Evolutionary conservation across 805 yeast genomes (phyloP).

Genomic region (Wickerhamomyces tratensis): DNA sequence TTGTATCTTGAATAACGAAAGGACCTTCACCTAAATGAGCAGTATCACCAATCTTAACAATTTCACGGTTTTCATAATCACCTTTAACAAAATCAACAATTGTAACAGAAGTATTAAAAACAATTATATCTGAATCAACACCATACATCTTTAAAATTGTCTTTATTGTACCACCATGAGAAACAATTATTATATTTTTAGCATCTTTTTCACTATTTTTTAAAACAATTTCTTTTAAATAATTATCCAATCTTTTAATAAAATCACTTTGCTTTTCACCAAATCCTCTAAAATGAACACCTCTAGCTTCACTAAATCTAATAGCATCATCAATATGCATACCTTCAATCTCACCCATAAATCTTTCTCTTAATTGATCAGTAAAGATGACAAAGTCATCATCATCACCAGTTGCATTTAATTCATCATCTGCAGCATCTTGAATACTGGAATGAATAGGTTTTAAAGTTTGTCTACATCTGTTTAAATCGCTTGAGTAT

Average conservation of each 20-base stretch:
- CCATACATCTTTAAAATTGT: conserved; percentile 44
- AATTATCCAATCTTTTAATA: conserved; percentile 35
- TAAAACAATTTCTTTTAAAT: conserved; percentile 33
- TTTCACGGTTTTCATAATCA: conserved; percentile 28
- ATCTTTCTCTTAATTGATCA: conserved; percentile 54
- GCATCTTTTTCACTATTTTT: conserved; percentile 16
- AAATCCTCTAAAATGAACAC: conserved; percentile 42
- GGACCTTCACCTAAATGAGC: conserved; percentile 52
- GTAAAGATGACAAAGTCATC: conserved; percentile 16
- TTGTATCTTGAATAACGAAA: conserved; percentile 38
- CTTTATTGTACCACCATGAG: conserved; percentile 80
- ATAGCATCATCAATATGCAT: conserved; percentile 60
- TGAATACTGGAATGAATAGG: conserved; percentile 21
- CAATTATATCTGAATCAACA: conserved; percentile 37
- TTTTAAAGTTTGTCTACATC: conserved; percentile 54
- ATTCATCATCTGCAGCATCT: conserved; percentile 3
- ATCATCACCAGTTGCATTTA: conserved; percentile 15
- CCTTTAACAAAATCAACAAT: conserved; percentile 45
- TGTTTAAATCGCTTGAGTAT: conserved; percentile 30
- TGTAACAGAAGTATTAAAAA: conserved; percentile 69
- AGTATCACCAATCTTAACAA: conserved; percentile 55
- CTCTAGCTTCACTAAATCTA: conserved; percentile 38
- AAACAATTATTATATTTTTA: conserved; percentile 51
- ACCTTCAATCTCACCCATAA: conserved; percentile 76
- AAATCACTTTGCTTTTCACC: conserved; percentile 52